These are phyloP conservation scores for Dactylellina haptotyla DNA, from an alignment of 2,329 filamentous ascomycete species.

Conservation along the genomic window DNA sequence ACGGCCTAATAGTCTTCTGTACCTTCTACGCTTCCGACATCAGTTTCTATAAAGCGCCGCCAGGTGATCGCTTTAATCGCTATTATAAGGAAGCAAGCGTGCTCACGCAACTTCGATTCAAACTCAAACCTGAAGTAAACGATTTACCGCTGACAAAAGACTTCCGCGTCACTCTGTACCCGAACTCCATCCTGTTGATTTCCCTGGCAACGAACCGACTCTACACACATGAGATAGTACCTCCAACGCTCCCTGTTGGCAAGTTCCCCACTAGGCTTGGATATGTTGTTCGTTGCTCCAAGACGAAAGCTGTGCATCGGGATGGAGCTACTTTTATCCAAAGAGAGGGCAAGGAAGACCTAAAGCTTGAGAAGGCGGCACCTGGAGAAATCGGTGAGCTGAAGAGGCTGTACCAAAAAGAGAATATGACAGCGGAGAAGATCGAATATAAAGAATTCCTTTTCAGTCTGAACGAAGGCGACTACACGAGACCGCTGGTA, in stretches of 20 bases:
- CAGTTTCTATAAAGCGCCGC: neutral
- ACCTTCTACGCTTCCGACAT: conserved; percentile 30
- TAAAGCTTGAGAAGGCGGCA: conserved; percentile 5
- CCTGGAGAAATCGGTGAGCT: neutral
- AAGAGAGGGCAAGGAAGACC: conserved; percentile 16
- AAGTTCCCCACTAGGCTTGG: conserved; percentile 27
- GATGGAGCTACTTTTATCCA: conserved; percentile 12
- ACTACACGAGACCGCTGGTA: conserved; percentile 22
- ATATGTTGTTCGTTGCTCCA: conserved; percentile 27
- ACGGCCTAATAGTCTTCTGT: conserved; percentile 22
- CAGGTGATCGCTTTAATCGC: conserved; percentile 15
- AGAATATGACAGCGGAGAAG: conserved; percentile 20
- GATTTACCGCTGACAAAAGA: conserved; percentile 7
- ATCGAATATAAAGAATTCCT: conserved; percentile 22
- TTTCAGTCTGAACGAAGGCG: conserved; percentile 21
- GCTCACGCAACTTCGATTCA: conserved; percentile 19
- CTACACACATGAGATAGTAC: conserved; percentile 31
- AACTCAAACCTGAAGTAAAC: conserved; percentile 17
- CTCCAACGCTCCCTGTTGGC: conserved; percentile 19
- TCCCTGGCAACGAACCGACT: conserved; percentile 22
- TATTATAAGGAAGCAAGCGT: conserved; percentile 23
- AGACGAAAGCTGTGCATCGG: conserved; percentile 13
- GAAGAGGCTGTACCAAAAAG: conserved; percentile 8
- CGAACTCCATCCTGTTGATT: conserved; percentile 27
- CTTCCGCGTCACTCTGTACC: conserved; percentile 24